phyloP scores from a whole-genome alignment of 2,329 filamentous ascomycete genomes.

The Xylaria multiplex region DNA sequence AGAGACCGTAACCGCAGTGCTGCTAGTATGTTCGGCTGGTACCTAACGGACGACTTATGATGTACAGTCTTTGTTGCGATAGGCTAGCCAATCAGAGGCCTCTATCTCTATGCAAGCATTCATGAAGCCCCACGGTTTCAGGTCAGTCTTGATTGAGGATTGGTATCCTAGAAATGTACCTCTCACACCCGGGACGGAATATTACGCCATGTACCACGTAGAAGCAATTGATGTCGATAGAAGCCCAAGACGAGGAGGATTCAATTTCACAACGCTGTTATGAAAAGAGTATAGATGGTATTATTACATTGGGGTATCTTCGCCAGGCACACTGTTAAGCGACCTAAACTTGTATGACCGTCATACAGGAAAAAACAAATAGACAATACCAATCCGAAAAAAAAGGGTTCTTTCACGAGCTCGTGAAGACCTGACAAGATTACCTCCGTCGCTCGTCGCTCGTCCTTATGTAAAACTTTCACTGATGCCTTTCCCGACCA shows the following conservation, averaged over 20 bases:
- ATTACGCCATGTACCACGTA: background rate
- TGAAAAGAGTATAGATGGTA: slow-evolving; percentile 27
- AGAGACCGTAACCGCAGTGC: too few relatives aligned
- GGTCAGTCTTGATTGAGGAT: slow-evolving; percentile 7
- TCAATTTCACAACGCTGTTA: slow-evolving; percentile 7
- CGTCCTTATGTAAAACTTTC: slow-evolving; percentile 11
- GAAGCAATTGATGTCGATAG: background rate
- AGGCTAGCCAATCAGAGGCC: slow-evolving; percentile 10
- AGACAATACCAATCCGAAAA: slow-evolving; percentile 23
- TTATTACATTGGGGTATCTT: slow-evolving; percentile 39
- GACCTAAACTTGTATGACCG: slow-evolving; percentile 20
- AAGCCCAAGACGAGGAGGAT: background rate
- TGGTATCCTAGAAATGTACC: slow-evolving; percentile 4
- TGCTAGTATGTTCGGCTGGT: too few relatives aligned
- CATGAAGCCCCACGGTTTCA: slow-evolving; percentile 25
- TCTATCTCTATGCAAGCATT: slow-evolving; percentile 10
- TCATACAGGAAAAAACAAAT: slow-evolving; percentile 18
- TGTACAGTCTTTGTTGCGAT: background rate
- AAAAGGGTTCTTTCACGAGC: slow-evolving; percentile 20
- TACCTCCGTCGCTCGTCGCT: slow-evolving; percentile 21
- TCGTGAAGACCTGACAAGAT: slow-evolving; percentile 28
- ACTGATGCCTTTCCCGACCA: slow-evolving; percentile 25
- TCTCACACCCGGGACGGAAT: background rate
- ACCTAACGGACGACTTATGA: background rate
- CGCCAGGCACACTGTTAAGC: slow-evolving; percentile 20